Evolutionary conservation across 352 stramenopile species (phyloP).

Genomic region (Globisporangium barbulae): DNA sequence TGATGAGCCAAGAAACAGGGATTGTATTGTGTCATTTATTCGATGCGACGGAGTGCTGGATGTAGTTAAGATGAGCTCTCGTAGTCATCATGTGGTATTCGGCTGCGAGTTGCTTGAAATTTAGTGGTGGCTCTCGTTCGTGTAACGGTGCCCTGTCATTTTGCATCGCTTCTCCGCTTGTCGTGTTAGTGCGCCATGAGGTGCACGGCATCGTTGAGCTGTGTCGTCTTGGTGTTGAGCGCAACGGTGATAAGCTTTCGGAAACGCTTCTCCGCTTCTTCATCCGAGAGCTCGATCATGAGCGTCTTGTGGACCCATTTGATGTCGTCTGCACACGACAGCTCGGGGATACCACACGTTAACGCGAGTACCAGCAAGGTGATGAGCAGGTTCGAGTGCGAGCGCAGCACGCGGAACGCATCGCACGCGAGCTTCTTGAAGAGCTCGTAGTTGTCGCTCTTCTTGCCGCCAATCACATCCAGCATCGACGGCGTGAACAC

Average conservation of each 20-base stretch:
- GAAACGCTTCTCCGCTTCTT: constrained; percentile 58
- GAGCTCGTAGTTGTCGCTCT: constrained; percentile 63
- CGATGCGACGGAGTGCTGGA: no score
- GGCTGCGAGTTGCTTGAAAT: no score
- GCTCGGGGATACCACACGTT: constrained; percentile 78
- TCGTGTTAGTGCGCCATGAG: constrained; percentile 66
- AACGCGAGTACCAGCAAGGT: constrained; percentile 77
- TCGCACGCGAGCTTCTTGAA: constrained; percentile 70
- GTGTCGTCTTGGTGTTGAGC: constrained; percentile 74
- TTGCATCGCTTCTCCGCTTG: not conserved
- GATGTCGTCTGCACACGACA: constrained; percentile 64
- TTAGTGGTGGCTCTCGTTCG: no score
- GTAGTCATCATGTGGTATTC: no score
- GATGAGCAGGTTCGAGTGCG: constrained; percentile 80
- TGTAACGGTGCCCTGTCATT: not conserved
- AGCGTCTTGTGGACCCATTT: constrained; percentile 78
- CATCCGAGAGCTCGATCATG: constrained; percentile 71
- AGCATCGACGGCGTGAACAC: constrained; percentile 92
- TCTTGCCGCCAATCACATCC: constrained; percentile 78
- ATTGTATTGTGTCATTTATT: no score
- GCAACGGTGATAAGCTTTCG: constrained; percentile 75
- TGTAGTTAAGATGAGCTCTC: no score
- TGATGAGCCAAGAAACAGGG: no score
- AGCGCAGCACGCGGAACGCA: constrained; percentile 70
- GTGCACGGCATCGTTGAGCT: constrained; percentile 82